Evolutionary conservation across 2,329 filamentous ascomycete genomes (phyloP), one percentile per base, ranked within the genome.

Genomic region (Botrytis cinerea): DNA sequence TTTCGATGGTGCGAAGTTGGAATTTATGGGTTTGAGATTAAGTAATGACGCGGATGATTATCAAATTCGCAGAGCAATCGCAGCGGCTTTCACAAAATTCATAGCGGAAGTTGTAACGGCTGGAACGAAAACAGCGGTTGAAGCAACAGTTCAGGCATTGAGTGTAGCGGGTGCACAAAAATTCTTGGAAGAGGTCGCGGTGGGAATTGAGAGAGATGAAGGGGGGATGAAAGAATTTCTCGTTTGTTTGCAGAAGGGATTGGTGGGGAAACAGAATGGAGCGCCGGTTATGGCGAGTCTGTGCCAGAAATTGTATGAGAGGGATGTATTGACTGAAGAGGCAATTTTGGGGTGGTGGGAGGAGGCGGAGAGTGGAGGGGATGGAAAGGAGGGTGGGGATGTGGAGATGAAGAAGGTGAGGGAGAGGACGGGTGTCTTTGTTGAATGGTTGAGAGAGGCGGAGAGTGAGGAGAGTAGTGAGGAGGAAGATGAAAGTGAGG

Each of bases 11-110:
- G 88, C 89, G 68, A 94, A 95, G 81, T 88, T 98, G 48, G 96
- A 99, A 81, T 92, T 99, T 75, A 97, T 95, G 85, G 93, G 94
- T 64, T 86, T 98, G n/a, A 92, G 95, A 18, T 93, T 99, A 82
- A 92, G 91, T 72, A 93, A 93, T 79, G 94, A 98, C 79, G 96
- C 96, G 3, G 95, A 94, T 1, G 95, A 97, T 80, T 88, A 91
- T 76, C 92, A 96, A 82, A 93, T 98, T 79, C 93, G 95, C 62
- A 91, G 92, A 48, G 94, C 96, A 25, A 91, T 98, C 38, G 93
- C 93, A 3, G 89, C 91, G 2, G 93, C 95, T 0, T 95, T 98
- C 81, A 92, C 93, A 79, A 93, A 93, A 79, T 91, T 92, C 73
- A 92, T 95, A 63, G 87, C 90, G 9, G 91, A 94, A 81, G 87